phyloP scores from a whole-genome alignment of 2,329 filamentous ascomycete genomes.

The Fusarium verticillioides region DNA sequence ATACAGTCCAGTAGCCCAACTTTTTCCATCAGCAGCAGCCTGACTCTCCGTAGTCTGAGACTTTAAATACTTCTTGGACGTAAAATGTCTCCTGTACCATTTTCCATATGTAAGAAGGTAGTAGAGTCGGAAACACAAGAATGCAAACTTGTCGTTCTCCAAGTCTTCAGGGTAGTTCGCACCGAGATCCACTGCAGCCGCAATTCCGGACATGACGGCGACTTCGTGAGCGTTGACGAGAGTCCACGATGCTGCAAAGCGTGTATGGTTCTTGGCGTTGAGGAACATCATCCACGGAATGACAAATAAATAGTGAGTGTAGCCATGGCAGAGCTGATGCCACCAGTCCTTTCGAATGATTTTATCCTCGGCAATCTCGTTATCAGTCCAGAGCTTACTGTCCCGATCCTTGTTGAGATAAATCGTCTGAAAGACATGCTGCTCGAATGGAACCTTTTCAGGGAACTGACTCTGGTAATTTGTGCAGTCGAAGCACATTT shows the following conservation, averaged over 20 bases:
- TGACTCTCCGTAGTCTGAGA: slow-evolving; percentile 47
- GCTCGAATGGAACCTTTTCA: slow-evolving; percentile 27
- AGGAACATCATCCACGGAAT: slow-evolving; percentile 32
- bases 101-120: slow-evolving; percentile 70
- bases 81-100: slow-evolving; percentile 63
- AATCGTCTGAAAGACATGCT: slow-evolving; percentile 60
- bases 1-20: slow-evolving; percentile 68
- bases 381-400: slow-evolving; percentile 22
- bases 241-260: slow-evolving; percentile 23
- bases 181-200: slow-evolving; percentile 22
- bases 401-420: slow-evolving; percentile 59
- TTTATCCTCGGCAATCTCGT: slow-evolving; percentile 26
- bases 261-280: slow-evolving; percentile 28
- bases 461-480: slow-evolving; percentile 35
- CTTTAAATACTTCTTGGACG: slow-evolving; percentile 34
- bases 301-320: slow-evolving; percentile 25
- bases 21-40: slow-evolving; percentile 56
- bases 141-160: slow-evolving; percentile 70
- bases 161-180: slow-evolving; percentile 55
- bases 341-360: slow-evolving; percentile 34
- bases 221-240: slow-evolving; percentile 22
- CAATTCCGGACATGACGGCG: slow-evolving; percentile 25
- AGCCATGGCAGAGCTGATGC: slow-evolving; percentile 28
- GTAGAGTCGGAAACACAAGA: slow-evolving; percentile 70
- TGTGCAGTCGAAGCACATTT: slow-evolving; percentile 34